Evolutionary conservation across 208 protist genomes (phyloP).

Genomic region (Acanthamoeba divionensis): DNA sequence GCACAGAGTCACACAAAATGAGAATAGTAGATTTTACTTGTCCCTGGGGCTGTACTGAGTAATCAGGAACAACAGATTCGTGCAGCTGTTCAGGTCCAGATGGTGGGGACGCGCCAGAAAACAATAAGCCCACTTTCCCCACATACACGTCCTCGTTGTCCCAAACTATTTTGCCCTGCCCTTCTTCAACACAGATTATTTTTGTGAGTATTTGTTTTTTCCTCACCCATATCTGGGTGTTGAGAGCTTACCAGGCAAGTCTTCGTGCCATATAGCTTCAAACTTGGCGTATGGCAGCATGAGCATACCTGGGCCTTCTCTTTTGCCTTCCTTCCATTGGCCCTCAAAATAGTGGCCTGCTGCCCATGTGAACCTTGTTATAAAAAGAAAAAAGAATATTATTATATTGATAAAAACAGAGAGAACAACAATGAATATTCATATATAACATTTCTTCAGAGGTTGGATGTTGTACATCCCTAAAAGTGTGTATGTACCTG

Average conservation of each 20-base stretch:
- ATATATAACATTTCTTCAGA: not conserved
- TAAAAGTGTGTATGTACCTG: not conserved
- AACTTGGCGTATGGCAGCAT: not conserved
- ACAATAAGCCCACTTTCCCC: no score
- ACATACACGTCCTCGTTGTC: no score
- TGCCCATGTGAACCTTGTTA: not conserved
- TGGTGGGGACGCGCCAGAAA: no score
- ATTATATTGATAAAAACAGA: not conserved
- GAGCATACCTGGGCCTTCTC: not conserved
- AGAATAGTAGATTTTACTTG: no score
- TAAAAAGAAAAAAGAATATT: not conserved
- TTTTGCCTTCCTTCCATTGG: not conserved
- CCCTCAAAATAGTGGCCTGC: slow-evolving; percentile 8
- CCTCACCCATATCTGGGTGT: no score
- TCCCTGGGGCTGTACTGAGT: no score
- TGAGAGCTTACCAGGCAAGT: not conserved
- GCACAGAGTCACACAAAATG: no score
- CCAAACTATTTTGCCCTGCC: no score
- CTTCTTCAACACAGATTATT: no score
- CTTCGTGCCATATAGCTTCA: not conserved
- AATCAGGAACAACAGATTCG: no score
- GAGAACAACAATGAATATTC: not conserved
- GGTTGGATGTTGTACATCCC: not conserved
- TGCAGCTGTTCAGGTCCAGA: no score
- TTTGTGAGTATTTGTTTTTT: no score